Base-by-base conservation (phyloP, 2,329 filamentous ascomycete species). In the Thelonectria rubi region DNA sequence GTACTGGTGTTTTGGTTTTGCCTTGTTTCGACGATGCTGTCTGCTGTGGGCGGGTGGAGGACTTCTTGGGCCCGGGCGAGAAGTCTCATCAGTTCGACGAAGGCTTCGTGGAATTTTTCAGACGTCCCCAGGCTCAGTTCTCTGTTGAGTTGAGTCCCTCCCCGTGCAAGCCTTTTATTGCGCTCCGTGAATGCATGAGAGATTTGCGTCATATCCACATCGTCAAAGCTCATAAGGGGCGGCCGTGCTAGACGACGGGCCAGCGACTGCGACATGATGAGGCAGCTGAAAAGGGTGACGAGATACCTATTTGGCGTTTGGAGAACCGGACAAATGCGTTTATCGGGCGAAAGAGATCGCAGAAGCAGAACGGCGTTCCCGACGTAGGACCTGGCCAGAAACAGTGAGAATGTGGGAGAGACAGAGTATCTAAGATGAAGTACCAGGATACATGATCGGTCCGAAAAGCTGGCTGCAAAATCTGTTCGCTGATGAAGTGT, bases 301-400 rank as follows among this genome's bases (percentile, higher is more conserved):
- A 60, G 26, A 14, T 60, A 60, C 24, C 58, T 18, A n/a, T 17
- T 39, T 2, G 58, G 26, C 1, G 52, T 50, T 4, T 60, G 51
- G 2, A 56, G 26, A 0, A 60, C 30, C 1, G 52, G 39, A n/a
- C 58, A 60, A 17, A 21, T 42, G n/a, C 51, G 46, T 1, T 46
- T 52, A 8, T 43, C 39, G 5, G 58, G 58, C 1, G 58, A 26
- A 1, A 60, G 39, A 5, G 52, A 60, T 5, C 58, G 46, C 3
- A 60, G 21, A 3, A 60, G 58, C 17, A 60, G 58, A 14, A 56
- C 56, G 15, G 58, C 58, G 17, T 60, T 60, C 2, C 58, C 58
- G 1, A 60, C 58, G 40, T 60, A 60, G 3, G 58, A 60, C 58
- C 58, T 60, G 2, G n/a, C 3, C 5, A 15, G 34, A 37, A 37